Evolutionary conservation across 306 rosid species (phyloP).

Genomic region (Rubus idaeus): DNA sequence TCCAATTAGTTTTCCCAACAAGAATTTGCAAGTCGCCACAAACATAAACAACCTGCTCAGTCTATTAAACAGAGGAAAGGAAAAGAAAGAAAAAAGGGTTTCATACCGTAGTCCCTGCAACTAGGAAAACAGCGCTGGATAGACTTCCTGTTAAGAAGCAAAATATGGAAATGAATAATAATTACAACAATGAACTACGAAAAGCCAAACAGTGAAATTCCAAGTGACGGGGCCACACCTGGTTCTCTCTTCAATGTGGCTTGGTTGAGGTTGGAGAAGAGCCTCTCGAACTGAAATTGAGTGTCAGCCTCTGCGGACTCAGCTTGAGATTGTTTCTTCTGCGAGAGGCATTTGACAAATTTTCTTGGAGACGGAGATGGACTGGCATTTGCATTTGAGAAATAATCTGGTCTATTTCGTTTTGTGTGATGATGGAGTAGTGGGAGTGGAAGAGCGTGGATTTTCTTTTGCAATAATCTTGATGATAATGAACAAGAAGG

Average conservation of each 20-base stretch:
- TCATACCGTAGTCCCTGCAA: conserved; percentile 71
- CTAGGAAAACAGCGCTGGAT: conserved; percentile 61
- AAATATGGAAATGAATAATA: neutral
- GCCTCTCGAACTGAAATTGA: conserved; percentile 44
- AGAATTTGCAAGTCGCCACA: neutral
- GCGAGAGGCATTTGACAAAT: conserved; percentile 38
- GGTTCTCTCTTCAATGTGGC: conserved; percentile 72
- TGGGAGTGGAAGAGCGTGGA: neutral
- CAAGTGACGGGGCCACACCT: conserved; percentile 29
- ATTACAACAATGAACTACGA: neutral
- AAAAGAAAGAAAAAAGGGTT: neutral
- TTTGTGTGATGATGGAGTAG: no score
- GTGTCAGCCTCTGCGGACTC: neutral
- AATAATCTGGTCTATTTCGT: neutral
- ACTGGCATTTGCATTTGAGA: conserved; percentile 3
- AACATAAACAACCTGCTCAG: neutral
- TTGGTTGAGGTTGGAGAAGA: conserved; percentile 74
- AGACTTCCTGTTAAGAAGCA: conserved; percentile 52
- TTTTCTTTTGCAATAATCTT: neutral
- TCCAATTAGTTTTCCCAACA: no score
- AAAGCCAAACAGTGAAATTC: neutral
- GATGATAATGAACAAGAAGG: neutral
- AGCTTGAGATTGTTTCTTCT: conserved; percentile 32
- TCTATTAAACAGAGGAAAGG: neutral
- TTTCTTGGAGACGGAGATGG: conserved; percentile 20